Percentiles rank a stretch among this genome's conserved stretches.
Conservation (phyloP, 352 stramenopile genomes). For the Globisporangium cederbergense region DNA sequence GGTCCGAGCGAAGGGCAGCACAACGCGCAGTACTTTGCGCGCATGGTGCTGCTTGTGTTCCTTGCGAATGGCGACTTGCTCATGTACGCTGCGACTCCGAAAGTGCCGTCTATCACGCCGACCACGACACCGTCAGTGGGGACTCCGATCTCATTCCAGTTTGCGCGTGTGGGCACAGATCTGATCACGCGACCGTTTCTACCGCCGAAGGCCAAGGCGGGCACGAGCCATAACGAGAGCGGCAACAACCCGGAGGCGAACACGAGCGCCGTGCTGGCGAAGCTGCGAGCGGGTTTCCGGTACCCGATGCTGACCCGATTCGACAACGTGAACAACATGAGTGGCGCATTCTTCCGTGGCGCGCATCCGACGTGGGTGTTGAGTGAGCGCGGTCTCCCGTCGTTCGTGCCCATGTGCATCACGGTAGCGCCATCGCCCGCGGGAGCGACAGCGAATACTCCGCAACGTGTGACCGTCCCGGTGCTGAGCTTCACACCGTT, state of each 20-base stretch:
- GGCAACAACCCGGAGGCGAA: constrained; percentile 54
- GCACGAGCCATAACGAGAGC: constrained; percentile 42
- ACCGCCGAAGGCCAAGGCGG: constrained; percentile 49
- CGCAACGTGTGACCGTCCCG: constrained; percentile 58
- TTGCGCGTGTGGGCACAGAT: constrained; percentile 63
- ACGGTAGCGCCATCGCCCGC: constrained; percentile 23
- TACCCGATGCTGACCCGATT: constrained; percentile 86
- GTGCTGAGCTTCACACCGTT: constrained; percentile 87
- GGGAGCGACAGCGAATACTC: constrained; percentile 19
- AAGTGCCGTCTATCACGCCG: constrained; percentile 26
- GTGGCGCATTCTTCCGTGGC: constrained; percentile 80
- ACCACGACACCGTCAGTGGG: constrained; percentile 13
- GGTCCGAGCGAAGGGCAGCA: constrained; percentile 68
- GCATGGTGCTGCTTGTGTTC: constrained; percentile 84
- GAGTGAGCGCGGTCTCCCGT: constrained; percentile 56
- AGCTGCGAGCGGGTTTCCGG: constrained; percentile 73
- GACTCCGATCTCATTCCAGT: constrained; percentile 42
- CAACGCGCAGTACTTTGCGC: constrained; percentile 70
- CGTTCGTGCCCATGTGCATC: constrained; percentile 78
- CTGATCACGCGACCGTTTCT: constrained; percentile 77
- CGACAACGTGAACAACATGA: constrained; percentile 83
- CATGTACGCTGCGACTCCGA: constrained; percentile 67
- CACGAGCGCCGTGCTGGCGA: constrained; percentile 62
- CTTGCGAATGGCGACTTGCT: constrained; percentile 82
- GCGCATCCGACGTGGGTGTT: constrained; percentile 84